Evolutionary conservation across 306 rosid species (phyloP).

Genomic region (Vicia faba): DNA sequence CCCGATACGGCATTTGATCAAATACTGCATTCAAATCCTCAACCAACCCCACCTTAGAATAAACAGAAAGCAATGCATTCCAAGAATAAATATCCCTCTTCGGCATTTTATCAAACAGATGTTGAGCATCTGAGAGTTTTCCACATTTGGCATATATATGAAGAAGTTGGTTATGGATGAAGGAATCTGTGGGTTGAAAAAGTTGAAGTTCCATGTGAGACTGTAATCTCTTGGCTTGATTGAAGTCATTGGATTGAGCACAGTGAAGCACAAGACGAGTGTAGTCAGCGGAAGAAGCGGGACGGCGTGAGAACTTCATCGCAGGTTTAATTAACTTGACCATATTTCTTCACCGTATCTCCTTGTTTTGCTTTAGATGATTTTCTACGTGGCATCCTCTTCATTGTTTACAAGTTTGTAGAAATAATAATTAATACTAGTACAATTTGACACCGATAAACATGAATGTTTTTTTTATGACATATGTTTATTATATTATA

Average conservation of each 20-base stretch:
- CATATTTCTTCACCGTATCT: too few species aligned
- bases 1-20: slow-evolving; percentile 56
- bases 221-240: slow-evolving; percentile 64
- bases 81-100: slow-evolving; percentile 60
- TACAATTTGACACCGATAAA: too few species aligned
- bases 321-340: background rate
- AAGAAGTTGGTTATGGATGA: slow-evolving; percentile 63
- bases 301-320: slow-evolving; percentile 52
- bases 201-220: slow-evolving; percentile 68
- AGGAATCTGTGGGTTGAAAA: slow-evolving; percentile 55
- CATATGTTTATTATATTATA: too few species aligned
- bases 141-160: slow-evolving; percentile 58
- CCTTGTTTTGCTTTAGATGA: too few species aligned
- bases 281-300: slow-evolving; percentile 55
- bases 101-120: slow-evolving; percentile 58
- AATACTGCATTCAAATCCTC: slow-evolving; percentile 43
- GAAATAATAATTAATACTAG: too few species aligned
- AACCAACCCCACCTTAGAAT: slow-evolving; percentile 43
- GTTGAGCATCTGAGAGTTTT: slow-evolving; percentile 49
- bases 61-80: slow-evolving; percentile 63
- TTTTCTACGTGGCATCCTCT: too few species aligned
- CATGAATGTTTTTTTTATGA: too few species aligned
- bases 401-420: too few species aligned
- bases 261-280: slow-evolving; percentile 64
- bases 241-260: slow-evolving; percentile 54